phyloP scores from a whole-genome alignment of 2,329 filamentous ascomycete genomes.

The Coccinonectria pachysandricola region DNA sequence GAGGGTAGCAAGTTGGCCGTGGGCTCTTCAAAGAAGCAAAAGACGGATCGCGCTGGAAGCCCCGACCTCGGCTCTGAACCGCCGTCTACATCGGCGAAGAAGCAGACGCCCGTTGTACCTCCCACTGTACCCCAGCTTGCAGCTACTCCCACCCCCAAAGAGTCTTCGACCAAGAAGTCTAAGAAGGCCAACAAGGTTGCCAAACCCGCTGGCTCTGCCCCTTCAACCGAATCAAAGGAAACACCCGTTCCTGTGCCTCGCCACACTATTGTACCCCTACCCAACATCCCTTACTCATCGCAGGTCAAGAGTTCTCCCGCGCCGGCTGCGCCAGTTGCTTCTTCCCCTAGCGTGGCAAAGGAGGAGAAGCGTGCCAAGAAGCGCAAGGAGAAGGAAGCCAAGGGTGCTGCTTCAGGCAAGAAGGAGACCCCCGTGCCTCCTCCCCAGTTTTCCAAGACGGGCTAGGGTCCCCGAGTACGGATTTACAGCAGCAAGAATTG shows the following conservation, averaged over 20 bases:
- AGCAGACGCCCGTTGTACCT: slow-evolving; percentile 23
- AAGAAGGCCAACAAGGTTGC: slow-evolving; percentile 21
- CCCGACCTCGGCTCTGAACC: slow-evolving; percentile 25
- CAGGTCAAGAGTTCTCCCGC: slow-evolving; percentile 17
- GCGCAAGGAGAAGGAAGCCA: slow-evolving; percentile 18
- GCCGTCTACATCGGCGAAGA: slow-evolving; percentile 17
- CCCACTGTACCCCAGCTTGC: slow-evolving; percentile 21
- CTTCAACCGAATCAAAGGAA: slow-evolving; percentile 13
- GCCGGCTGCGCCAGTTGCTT: slow-evolving; percentile 6
- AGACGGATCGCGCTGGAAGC: slow-evolving; percentile 22
- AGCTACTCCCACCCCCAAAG: slow-evolving; percentile 13
- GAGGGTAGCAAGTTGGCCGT: slow-evolving; percentile 24
- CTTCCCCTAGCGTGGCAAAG: slow-evolving; percentile 16
- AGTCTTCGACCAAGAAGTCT: slow-evolving; percentile 15
- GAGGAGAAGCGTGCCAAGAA: slow-evolving; percentile 21
- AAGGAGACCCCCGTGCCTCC: slow-evolving; percentile 19
- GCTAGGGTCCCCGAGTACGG: slow-evolving; percentile 11
- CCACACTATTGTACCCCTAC: slow-evolving; percentile 25
- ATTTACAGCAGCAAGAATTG: background rate
- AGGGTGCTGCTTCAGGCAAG: slow-evolving; percentile 10
- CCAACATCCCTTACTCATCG: slow-evolving; percentile 24
- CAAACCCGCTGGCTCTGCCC: slow-evolving; percentile 8
- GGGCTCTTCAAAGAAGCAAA: slow-evolving; percentile 34
- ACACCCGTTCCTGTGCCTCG: slow-evolving; percentile 20
- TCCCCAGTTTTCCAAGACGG: slow-evolving; percentile 11